phyloP scores from a whole-genome alignment of 768 basidiomycete species.

The Termitomyces sp. region DNA sequence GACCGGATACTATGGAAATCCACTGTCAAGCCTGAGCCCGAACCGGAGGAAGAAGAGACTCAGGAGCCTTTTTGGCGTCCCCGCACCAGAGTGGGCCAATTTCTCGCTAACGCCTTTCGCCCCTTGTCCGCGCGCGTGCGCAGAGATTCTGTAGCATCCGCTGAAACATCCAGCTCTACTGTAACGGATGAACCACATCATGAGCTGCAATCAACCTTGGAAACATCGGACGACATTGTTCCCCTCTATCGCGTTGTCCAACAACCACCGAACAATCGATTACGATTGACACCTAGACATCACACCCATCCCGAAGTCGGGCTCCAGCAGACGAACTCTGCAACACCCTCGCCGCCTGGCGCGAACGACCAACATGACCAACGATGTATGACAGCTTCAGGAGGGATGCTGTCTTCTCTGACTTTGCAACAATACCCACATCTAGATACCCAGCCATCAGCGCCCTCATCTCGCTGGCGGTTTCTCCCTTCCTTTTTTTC shows the following conservation, averaged over 20 bases:
- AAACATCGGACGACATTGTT: conserved; percentile 11
- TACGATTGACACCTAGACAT: conserved; percentile 12
- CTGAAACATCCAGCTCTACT: conserved; percentile 15
- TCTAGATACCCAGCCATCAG: conserved; percentile 2
- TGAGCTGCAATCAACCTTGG: conserved; percentile 8
- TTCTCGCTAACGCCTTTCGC: conserved; percentile 50
- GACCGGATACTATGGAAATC: conserved; percentile 83
- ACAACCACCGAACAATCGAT: conserved; percentile 1
- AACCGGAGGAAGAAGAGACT: conserved; percentile 29
- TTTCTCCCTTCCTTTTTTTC: conserved; percentile 47
- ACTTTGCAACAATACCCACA: conserved; percentile 5
- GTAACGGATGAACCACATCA: conserved; percentile 12
- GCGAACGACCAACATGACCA: neutral
- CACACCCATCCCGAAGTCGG: conserved; percentile 3
- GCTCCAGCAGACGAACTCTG: conserved; percentile 3
- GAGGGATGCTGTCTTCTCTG: neutral
- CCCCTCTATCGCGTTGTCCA: conserved; percentile 20
- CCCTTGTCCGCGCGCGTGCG: conserved; percentile 35
- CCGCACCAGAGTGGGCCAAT: conserved; percentile 44
- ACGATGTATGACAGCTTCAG: conserved; percentile 14
- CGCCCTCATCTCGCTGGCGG: conserved; percentile 34
- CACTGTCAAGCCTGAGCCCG: conserved; percentile 45
- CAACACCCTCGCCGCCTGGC: neutral
- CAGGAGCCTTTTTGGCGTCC: conserved; percentile 21
- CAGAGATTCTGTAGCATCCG: conserved; percentile 29